These are phyloP conservation scores for Dichomitus squalens DNA, from an alignment of 1,284 basidiomycete genomes.

Conservation along the genomic window DNA sequence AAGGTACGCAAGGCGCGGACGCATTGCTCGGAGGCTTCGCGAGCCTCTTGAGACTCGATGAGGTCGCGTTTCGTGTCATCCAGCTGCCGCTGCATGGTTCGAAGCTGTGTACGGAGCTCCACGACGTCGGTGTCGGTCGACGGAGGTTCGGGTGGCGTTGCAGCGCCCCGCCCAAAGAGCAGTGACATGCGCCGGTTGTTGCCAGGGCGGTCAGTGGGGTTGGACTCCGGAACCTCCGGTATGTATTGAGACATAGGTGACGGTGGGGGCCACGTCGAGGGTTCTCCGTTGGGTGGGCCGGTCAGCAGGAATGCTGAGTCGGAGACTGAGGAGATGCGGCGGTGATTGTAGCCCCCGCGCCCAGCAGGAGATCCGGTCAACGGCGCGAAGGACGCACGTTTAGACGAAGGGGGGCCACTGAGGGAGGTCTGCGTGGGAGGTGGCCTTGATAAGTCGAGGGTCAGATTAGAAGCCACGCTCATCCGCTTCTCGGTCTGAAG, in stretches of 20 bases:
- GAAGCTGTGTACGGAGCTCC: slow-evolving; percentile 64
- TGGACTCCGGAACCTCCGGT: slow-evolving; percentile 16
- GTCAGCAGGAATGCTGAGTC: slow-evolving; percentile 44
- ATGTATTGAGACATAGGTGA: slow-evolving; percentile 34
- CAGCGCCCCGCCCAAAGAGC: slow-evolving; percentile 49
- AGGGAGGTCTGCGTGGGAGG: slow-evolving; percentile 45
- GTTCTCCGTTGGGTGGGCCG: slow-evolving; percentile 18
- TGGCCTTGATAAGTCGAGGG: slow-evolving; percentile 51
- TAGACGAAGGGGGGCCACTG: slow-evolving; percentile 51
- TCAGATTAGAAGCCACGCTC: slow-evolving; percentile 49
- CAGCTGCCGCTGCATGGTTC: slow-evolving; percentile 57
- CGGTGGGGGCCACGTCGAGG: slow-evolving; percentile 20
- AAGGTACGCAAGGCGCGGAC: slow-evolving; percentile 82
- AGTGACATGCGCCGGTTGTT: slow-evolving; percentile 52
- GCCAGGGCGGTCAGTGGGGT: slow-evolving; percentile 28
- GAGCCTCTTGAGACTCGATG: slow-evolving; percentile 78
- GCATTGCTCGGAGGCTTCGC: slow-evolving; percentile 86
- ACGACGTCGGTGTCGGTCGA: slow-evolving; percentile 42
- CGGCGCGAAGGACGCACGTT: slow-evolving; percentile 73
- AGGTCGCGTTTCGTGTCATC: slow-evolving; percentile 69
- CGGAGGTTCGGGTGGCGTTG: slow-evolving; percentile 33
- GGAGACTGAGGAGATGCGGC: slow-evolving; percentile 70
- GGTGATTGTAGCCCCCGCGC: slow-evolving; percentile 61
- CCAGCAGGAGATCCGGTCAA: slow-evolving; percentile 54
- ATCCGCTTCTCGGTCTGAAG: slow-evolving; percentile 82